Base-by-base conservation (phyloP, 768 basidiomycete species). In the Exsudoporus frostii region DNA sequence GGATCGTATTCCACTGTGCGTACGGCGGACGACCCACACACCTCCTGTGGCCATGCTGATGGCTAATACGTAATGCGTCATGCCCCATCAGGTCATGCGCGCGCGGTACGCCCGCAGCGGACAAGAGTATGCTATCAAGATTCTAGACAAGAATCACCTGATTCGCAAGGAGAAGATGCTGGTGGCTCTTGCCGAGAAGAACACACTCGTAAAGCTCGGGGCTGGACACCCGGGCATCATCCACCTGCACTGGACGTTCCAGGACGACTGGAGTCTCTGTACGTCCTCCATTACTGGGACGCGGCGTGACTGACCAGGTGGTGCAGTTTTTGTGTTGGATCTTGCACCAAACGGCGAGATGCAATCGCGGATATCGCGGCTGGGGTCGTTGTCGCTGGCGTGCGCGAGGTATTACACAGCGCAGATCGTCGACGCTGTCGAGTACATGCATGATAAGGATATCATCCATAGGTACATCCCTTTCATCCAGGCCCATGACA, bases 381-480 rank as follows among this genome's bases (percentile, higher is more conserved):
- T 92, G 54, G 97, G 97, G n/a, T 98, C 97, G 0, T 74, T 99
- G 38, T 91, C 90, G 22, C 67, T 87, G 7, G 61, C 73, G 6
- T 95, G 90, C 49, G 79, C 89, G 0, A 80, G 85, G 38, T 89
- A 90, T 68, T 98, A 98, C 66, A 77, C 88, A 1, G 95, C 96
- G 0, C 93, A 97, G 63, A 79, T 98, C 38, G 79, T 94, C 37
- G 92, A 94, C 59, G 88, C 94, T 0, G 73, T 98, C 53, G 84
- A 83, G 42, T 96, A 87, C 71, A 96, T 99, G 81, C 97, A 98
- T 67, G 76, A 79, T 48, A 88, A 87, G 60, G 90, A 90, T 6
- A 85, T 99, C 48, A 85, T 95, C 41, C 97, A 99, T 65, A 86
- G 96, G 77, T 84, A 45, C 37, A 72, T 50, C 33, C 44, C 47